phyloP scores from a whole-genome alignment of 495 filamentous ascomycete species.

The Sabuloglossum arenarium region DNA sequence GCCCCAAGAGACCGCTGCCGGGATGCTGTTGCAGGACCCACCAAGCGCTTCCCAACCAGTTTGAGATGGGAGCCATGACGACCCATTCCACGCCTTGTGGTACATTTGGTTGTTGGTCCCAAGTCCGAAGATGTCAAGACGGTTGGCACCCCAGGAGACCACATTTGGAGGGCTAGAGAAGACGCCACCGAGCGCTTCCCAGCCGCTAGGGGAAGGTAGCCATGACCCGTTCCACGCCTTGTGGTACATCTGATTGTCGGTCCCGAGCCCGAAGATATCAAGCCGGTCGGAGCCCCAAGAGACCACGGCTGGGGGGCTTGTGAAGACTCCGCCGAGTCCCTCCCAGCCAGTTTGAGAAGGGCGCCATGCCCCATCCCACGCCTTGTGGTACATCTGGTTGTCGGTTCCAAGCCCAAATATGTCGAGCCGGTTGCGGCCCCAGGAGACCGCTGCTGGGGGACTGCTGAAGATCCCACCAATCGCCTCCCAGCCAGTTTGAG shows the following conservation, averaged over 20 bases:
- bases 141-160: constrained; percentile 8
- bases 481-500: constrained; percentile 9
- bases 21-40: constrained; percentile 11
- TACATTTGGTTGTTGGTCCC: constrained; percentile 10
- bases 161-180: constrained; percentile 7
- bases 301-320: constrained; percentile 7
- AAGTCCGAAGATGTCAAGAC: constrained; percentile 17
- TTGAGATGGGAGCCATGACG: too few species aligned
- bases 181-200: constrained; percentile 14
- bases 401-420: constrained; percentile 13
- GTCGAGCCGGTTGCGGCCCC: constrained; percentile 13
- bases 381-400: constrained; percentile 15
- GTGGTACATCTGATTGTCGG: constrained; percentile 12
- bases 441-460: constrained; percentile 8
- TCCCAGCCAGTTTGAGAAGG: constrained; percentile 9
- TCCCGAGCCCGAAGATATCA: constrained; percentile 15
- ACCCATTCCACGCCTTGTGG: constrained; percentile 18
- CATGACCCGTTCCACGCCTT: constrained; percentile 17
- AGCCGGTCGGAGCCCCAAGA: constrained; percentile 11
- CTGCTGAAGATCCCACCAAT: constrained; percentile 11
- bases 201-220: constrained; percentile 4
- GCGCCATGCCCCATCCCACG: constrained; percentile 14
- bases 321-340: constrained; percentile 11
- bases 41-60: neutral
- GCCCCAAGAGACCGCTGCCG: constrained; percentile 15